Evolutionary conservation across 768 basidiomycete species (phyloP), one percentile per base, ranked within the genome.

Genomic region (Phallus indusiatus): DNA sequence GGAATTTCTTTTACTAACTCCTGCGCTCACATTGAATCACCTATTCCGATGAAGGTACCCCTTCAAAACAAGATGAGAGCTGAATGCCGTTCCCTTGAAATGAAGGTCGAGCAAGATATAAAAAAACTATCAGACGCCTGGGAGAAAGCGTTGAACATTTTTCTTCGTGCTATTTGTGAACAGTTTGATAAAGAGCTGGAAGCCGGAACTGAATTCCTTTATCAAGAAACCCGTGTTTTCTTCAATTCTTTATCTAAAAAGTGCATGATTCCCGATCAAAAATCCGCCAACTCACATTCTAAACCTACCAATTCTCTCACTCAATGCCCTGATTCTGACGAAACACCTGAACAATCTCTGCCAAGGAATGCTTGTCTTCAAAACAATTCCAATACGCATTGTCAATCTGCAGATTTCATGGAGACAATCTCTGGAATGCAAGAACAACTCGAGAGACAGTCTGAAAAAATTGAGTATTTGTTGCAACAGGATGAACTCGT

Each of bases 321-420:
- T 28, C 28, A 7, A 7, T 7, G 28, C 7, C 28, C 28, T 28
- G 28, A 28, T 28, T 7, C 28, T 28, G 28, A 28, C 28, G 28
- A 28, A 28, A 28, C 28, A 28, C 28, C 28, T 28, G 28, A 7
- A 7, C 28, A 28, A 7, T 28, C 28, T 28, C 28, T 28, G 28
- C n/a, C 18, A 90, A 74, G 48, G 28, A 28, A 2, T 28, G 28
- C 7, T 2, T 28, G 24, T 56, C 2, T 18, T 42, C n/a, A 22
- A 21, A 18, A 28, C 28, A 2, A 7, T 28, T 28, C 7, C 28
- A 28, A 28, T 28, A 28, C 28, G 7, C 28, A 28, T 7, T 7
- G 28, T 7, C 28, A 28, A 28, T 42, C 42, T 10, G 4, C 9
- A 14, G 42, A 42, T n/a, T 42, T 42, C 12, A n/a, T n/a, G 14